phyloP scores from a whole-genome alignment of 1,284 basidiomycete species.

The Cryptococcus jaspeensis region DNA sequence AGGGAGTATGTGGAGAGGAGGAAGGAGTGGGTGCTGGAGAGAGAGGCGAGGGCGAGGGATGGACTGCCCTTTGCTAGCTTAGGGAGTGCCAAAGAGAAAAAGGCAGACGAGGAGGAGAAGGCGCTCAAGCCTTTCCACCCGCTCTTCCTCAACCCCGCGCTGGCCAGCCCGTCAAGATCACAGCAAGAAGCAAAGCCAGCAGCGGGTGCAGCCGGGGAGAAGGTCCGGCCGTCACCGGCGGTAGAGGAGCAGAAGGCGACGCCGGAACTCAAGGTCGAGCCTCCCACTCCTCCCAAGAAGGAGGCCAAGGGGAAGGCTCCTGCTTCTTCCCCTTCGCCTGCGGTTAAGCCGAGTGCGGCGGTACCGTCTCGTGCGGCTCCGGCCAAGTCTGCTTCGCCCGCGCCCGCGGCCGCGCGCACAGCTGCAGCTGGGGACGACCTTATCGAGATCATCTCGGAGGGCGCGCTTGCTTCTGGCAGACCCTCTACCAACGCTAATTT shows the following conservation, averaged over 20 bases:
- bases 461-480: neutral
- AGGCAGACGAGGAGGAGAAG: neutral
- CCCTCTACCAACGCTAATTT: too few species aligned
- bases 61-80: conserved; percentile 5
- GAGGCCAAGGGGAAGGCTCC: neutral
- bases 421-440: neutral
- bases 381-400: neutral
- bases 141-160: conserved; percentile 2
- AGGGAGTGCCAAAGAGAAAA: neutral
- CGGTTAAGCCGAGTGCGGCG: neutral
- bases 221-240: too few species aligned
- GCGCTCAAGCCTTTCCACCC: conserved; percentile 4
- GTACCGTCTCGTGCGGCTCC: neutral
- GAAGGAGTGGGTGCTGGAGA: conserved; percentile 22
- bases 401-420: too few species aligned
- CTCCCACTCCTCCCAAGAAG: neutral
- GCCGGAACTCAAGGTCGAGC: neutral
- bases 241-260: neutral
- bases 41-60: conserved; percentile 25
- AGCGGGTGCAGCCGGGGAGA: neutral
- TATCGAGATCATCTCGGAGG: neutral
- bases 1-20: conserved; percentile 31
- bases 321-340: neutral
- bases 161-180: conserved; percentile 1
- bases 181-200: neutral